Evolutionary conservation across 2,329 filamentous ascomycete genomes (phyloP), one percentile per base, ranked within the genome.

Genomic region (Grosmannia penicillata): DNA sequence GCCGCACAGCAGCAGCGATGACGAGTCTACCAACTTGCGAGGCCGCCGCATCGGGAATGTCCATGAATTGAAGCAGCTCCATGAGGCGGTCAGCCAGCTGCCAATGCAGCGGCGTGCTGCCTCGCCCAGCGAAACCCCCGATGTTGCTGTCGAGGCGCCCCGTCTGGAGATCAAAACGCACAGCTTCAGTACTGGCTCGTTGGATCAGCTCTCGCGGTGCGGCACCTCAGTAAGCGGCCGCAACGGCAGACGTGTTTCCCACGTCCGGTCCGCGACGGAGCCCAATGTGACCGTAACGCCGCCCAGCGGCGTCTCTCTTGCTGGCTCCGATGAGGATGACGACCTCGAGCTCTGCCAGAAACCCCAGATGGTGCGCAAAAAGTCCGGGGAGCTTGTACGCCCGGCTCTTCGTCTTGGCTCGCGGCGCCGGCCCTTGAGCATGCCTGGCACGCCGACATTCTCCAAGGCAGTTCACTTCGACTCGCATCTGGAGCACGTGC

Each of bases 381-480:
- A 98, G 69, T 96, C 91, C 28, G 91, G 91, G 25, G 91, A 98
- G 61, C 70, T 98, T 26, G 91, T 98, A 41, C 79, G 91, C 50
- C 91, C 91, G 11, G 91, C 91, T 17, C 71, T 98, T 37, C 78
- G 91, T 36, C 76, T 80, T 28, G 68, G 83, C 11, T 82, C 82
- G n/a, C 72, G 74, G 47, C 72, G 84, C 47, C 75, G 91, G 41
- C 89, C 89, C 1, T 93, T 84, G 4, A 96, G 89, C 62, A 93
- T 96, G 84, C 91, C 91, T 8, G 91, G 91, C 39, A 98, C 91
- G 0, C 91, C 91, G 0, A 91, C 89, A 8, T 96, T 89, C 55
- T 82, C 81, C 48, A 98, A 98, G 59, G 86, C 83, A 11, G 91
- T 98, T n/a, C 91, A 98, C 59, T 98, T 98, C 55, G 91, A 96